Conservation (phyloP, 2,329 filamentous ascomycete species). For the Pseudogymnoascus pannorum region DNA sequence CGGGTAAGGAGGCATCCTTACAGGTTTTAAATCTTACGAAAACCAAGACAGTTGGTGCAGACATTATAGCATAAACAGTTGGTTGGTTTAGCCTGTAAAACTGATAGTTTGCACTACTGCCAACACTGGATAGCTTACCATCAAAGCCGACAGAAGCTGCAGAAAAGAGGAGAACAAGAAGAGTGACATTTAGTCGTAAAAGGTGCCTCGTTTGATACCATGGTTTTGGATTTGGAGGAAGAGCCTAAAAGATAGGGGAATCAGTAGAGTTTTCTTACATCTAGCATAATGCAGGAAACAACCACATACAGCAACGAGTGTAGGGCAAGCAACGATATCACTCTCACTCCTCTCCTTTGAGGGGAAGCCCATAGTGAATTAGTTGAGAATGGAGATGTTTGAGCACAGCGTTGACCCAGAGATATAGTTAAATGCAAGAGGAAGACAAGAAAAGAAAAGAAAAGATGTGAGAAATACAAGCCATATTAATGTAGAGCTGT, state of each 20-base stretch:
- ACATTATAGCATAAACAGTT: no score
- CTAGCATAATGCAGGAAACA: background rate
- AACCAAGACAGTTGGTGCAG: no score
- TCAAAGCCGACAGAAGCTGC: conserved; percentile 18
- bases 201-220: conserved; percentile 12
- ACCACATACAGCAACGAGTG: background rate
- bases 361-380: background rate
- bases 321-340: background rate
- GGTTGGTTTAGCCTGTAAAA: no score
- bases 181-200: conserved; percentile 17
- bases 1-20: no score
- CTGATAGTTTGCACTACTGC: no score
- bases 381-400: background rate
- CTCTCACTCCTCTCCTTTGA: background rate
- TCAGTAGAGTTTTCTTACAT: background rate
- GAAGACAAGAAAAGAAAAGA: no score
- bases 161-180: conserved; percentile 17
- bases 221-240: background rate
- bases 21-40: no score
- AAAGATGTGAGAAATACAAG: background rate
- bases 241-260: background rate
- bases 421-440: background rate
- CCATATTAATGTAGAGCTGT: background rate
- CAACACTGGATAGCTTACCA: conserved; percentile 14
- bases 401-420: background rate